These are phyloP conservation scores for Hypericum perforatum DNA, from an alignment of 345 rosid genomes.

Conservation along the genomic window DNA sequence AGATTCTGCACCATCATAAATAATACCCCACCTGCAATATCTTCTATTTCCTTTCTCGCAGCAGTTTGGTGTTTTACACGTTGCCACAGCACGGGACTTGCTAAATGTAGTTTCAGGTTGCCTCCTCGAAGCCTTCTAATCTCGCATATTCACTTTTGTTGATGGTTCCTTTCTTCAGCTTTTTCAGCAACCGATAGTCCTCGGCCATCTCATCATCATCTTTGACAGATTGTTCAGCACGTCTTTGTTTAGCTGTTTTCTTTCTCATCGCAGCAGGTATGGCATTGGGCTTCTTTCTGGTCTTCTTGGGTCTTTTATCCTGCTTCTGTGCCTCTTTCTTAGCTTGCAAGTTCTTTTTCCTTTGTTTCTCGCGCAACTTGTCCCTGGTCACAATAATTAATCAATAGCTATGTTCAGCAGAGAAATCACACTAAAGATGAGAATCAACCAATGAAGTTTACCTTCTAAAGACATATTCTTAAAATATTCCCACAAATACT, in stretches of 20 bases:
- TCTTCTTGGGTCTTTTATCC: slow-evolving; percentile 36
- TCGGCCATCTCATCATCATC: slow-evolving; percentile 65
- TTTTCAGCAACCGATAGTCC: slow-evolving; percentile 53
- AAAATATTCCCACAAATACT: not conserved
- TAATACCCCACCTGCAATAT: too few relatives aligned
- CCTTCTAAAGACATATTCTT: not conserved
- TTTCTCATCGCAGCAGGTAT: slow-evolving; percentile 31
- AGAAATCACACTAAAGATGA: not conserved
- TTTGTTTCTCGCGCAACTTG: slow-evolving; percentile 76
- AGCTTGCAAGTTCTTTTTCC: slow-evolving; percentile 47
- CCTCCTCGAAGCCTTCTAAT: slow-evolving; percentile 63
- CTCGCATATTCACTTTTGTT: slow-evolving; percentile 61
- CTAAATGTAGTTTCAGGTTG: slow-evolving; percentile 20
- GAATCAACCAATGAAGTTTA: too few relatives aligned
- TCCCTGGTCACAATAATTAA: slow-evolving; percentile 40
- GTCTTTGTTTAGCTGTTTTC: slow-evolving; percentile 79
- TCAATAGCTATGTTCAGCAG: slow-evolving; percentile 3
- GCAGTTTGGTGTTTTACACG: too few relatives aligned
- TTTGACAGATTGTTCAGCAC: slow-evolving; percentile 58
- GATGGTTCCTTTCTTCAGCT: slow-evolving; percentile 57
- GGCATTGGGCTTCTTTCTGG: slow-evolving; percentile 25
- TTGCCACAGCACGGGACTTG: too few relatives aligned
- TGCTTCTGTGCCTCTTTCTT: slow-evolving; percentile 45
- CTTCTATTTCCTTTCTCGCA: too few relatives aligned
- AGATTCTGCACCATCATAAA: too few relatives aligned